Evolutionary conservation across 2,329 filamentous ascomycete genomes (phyloP).

Genomic region (Pseudocercospora musae): DNA sequence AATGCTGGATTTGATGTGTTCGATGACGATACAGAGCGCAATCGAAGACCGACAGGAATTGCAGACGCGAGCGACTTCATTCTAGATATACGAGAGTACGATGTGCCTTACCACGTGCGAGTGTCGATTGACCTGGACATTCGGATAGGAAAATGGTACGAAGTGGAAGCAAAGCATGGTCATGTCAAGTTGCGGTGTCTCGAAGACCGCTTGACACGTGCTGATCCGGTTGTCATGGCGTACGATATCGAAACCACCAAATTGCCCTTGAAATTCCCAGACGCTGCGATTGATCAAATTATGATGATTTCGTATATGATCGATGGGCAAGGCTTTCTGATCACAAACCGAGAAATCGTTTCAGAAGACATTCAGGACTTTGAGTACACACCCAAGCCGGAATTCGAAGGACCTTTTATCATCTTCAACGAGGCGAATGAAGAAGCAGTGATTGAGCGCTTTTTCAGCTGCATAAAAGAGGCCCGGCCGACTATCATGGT

Average conservation of each 20-base stretch:
- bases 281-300: conserved; percentile 88
- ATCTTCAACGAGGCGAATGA: conserved; percentile 98
- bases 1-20: conserved; percentile 90
- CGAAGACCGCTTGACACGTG: conserved; percentile 81
- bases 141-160: conserved; percentile 95
- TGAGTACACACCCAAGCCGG: conserved; percentile 95
- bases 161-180: conserved; percentile 89
- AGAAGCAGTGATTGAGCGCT: conserved; percentile 80
- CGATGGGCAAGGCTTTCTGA: conserved; percentile 93
- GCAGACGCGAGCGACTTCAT: conserved; percentile 94
- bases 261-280: conserved; percentile 91
- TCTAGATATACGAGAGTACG: conserved; percentile 97
- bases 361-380: conserved; percentile 97
- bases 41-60: conserved; percentile 70
- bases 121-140: conserved; percentile 97
- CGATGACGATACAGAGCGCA: conserved; percentile 75
- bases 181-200: conserved; percentile 78
- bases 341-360: conserved; percentile 96
- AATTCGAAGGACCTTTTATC: conserved; percentile 93
- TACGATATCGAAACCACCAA: conserved; percentile 99
- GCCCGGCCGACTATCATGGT: conserved; percentile 93
- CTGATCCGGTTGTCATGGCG: conserved; percentile 97
- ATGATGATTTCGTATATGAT: conserved; percentile 99
- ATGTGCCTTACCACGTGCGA: conserved; percentile 98
- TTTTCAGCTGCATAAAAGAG: conserved; percentile 94